A percentile compares a stretch with the other conserved stretches of the same genome.
Evolutionary conservation across 2,329 filamentous ascomycete species (phyloP).

Genomic region (Nakataea oryzae): DNA sequence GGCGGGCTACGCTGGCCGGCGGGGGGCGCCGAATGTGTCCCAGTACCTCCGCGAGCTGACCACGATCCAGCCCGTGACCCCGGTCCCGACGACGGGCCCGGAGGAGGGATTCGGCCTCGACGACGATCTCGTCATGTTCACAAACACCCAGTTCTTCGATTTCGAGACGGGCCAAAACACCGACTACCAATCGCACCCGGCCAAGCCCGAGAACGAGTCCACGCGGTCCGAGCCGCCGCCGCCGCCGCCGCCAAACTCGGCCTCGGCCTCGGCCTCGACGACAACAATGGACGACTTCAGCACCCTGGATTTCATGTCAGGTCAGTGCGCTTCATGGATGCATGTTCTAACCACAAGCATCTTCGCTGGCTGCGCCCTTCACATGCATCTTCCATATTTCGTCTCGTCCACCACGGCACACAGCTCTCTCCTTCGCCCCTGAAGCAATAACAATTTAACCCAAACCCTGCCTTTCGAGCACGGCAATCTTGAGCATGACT

Average conservation of each 20-base stretch:
- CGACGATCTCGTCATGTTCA: conserved; percentile 68
- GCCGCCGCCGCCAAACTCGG: conserved; percentile 14
- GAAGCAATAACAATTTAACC: background rate
- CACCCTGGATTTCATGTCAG: conserved; percentile 37
- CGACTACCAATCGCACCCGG: conserved; percentile 44
- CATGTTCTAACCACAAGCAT: conserved; percentile 4
- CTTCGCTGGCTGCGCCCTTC: background rate
- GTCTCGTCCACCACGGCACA: background rate
- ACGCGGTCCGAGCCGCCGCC: conserved; percentile 14
- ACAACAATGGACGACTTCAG: conserved; percentile 31
- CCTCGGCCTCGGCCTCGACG: conserved; percentile 22
- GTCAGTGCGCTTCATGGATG: conserved; percentile 34
- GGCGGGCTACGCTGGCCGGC: conserved; percentile 56
- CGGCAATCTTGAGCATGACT: background rate
- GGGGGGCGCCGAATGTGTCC: conserved; percentile 72
- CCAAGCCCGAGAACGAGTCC: conserved; percentile 28
- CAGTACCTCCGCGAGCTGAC: conserved; percentile 85
- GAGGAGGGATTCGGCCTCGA: conserved; percentile 54
- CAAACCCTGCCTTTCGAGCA: background rate
- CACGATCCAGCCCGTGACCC: conserved; percentile 40
- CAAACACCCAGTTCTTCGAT: conserved; percentile 74
- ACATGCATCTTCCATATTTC: background rate
- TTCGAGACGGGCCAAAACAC: conserved; percentile 57
- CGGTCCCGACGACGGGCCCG: conserved; percentile 27
- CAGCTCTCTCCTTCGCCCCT: background rate